A percentile compares a stretch with the other conserved stretches of the same genome.
Evolutionary conservation across 805 yeast species (phyloP).

Genomic region (Ogataea kodamae): DNA sequence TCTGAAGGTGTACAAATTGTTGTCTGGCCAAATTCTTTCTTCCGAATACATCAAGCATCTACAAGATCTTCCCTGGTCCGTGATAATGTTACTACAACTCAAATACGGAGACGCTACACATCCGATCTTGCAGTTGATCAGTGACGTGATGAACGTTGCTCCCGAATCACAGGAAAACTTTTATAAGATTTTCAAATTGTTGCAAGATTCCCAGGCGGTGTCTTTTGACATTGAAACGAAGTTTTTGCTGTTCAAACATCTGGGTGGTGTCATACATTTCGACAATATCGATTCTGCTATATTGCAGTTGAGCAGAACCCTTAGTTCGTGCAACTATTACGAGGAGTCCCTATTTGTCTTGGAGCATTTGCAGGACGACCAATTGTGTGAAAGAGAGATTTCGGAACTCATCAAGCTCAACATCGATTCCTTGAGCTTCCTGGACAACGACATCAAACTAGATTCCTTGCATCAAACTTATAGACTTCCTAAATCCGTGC

Average conservation of each 20-base stretch:
- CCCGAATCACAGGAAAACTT: slow-evolving; percentile 13
- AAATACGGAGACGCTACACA: slow-evolving; percentile 56
- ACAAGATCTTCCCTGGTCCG: slow-evolving; percentile 60
- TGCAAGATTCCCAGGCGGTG: slow-evolving; percentile 8
- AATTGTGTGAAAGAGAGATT: slow-evolving; percentile 40
- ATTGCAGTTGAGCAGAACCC: slow-evolving; percentile 45
- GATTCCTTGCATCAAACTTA: slow-evolving; percentile 38
- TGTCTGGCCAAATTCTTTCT: slow-evolving; percentile 48
- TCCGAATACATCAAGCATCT: slow-evolving; percentile 32
- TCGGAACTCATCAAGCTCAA: slow-evolving; percentile 34
- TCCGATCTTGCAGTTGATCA: slow-evolving; percentile 32
- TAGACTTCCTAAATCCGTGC: slow-evolving; percentile 44
- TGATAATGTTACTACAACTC: slow-evolving; percentile 55
- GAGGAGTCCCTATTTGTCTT: slow-evolving; percentile 62
- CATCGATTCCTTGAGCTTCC: slow-evolving; percentile 30
- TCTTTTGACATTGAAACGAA: slow-evolving; percentile 22
- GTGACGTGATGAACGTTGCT: slow-evolving; percentile 19
- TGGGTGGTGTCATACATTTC: slow-evolving; percentile 23
- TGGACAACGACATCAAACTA: slow-evolving; percentile 30
- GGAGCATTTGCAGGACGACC: slow-evolving; percentile 52
- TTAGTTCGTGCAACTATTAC: slow-evolving; percentile 46
- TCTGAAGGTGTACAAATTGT: slow-evolving; percentile 57
- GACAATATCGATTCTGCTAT: slow-evolving; percentile 20
- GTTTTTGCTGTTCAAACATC: slow-evolving; percentile 24
- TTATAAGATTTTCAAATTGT: slow-evolving; percentile 17